Base-by-base conservation (phyloP, 257 asterid genomes). In the Capsicum chinense region DNA sequence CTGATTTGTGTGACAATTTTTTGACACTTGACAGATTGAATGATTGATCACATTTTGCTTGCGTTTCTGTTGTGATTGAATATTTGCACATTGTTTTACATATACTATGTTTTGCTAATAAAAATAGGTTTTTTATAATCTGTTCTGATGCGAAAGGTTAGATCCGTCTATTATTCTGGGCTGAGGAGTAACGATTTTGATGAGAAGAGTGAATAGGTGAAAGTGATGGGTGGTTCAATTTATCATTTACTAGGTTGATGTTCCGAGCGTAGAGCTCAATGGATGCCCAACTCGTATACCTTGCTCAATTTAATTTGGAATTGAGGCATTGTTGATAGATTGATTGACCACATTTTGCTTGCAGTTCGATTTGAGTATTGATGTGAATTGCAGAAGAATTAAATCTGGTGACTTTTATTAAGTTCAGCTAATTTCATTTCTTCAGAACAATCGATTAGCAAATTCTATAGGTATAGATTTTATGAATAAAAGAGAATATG, bases 301-400 rank as follows among this genome's bases (percentile, higher is more conserved):
- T 26, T 26, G 19, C 26, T 10, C 11, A 0, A 19, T 76, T 42
- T n/a, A 76, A 26, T 76, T 48, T 76, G 63, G 64, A 54, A 52
- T 26, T 54, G 48, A 44, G 15, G 81, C 48, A 74, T 76, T 76
- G 81, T 76, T 76, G 81, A 76, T 5, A 71, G 19, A 74, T 74
- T 76, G 47, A 52, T 76, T 76, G 81, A 5, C 26, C 81, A 26
- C 48, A 8, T 52, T 26, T 76, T 14, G 4, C 14, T 52, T 54
- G 63, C 2, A 19, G 81, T 19, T 21, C 21, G 81, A 19, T 52
- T 71, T 74, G 47, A 50, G 81, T 48, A 50, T 3, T 74, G 47
- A 74, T 74, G 44, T 74, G 81, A 50, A 4, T 48, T 50, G 81
- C 7, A 12, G 62, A 21, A 74, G 21, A 21, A 13, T 48, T 21